phyloP scores from a whole-genome alignment of 2,329 filamentous ascomycete species.

The Talaromyces sp. region DNA sequence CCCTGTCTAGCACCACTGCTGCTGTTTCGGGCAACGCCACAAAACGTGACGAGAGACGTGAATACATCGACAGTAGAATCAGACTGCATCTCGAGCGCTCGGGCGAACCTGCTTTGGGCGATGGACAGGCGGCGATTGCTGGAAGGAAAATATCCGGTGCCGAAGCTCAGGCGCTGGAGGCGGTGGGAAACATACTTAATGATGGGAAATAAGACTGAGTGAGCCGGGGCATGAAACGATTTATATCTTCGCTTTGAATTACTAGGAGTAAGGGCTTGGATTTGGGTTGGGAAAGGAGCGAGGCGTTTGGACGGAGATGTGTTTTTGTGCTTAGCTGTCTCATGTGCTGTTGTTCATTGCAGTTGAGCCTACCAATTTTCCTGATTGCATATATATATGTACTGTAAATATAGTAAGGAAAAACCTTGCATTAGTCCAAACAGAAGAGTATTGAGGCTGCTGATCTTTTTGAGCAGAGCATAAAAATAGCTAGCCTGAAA shows the following conservation, averaged over 20 bases:
- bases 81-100: slow-evolving; percentile 67
- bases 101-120: slow-evolving; percentile 37
- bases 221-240: background rate
- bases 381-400: background rate
- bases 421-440: background rate
- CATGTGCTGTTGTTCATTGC: background rate
- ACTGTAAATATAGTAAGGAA: background rate
- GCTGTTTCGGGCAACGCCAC: slow-evolving; percentile 40
- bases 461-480: background rate
- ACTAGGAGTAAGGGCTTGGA: background rate
- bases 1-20: slow-evolving; percentile 34
- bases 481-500: slow-evolving; percentile 5
- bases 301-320: slow-evolving; percentile 12
- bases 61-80: slow-evolving; percentile 81
- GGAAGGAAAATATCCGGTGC: slow-evolving; percentile 39
- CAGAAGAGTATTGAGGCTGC: background rate
- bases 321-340: background rate
- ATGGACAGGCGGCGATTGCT: slow-evolving; percentile 34
- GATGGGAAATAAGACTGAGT: slow-evolving; percentile 5
- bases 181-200: slow-evolving; percentile 35
- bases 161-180: slow-evolving; percentile 43
- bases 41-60: slow-evolving; percentile 67
- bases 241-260: background rate
- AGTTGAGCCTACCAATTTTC: background rate
- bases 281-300: background rate